These are phyloP conservation scores for Lactifluus pinguis DNA, from an alignment of 768 basidiomycete genomes.

Conservation along the genomic window DNA sequence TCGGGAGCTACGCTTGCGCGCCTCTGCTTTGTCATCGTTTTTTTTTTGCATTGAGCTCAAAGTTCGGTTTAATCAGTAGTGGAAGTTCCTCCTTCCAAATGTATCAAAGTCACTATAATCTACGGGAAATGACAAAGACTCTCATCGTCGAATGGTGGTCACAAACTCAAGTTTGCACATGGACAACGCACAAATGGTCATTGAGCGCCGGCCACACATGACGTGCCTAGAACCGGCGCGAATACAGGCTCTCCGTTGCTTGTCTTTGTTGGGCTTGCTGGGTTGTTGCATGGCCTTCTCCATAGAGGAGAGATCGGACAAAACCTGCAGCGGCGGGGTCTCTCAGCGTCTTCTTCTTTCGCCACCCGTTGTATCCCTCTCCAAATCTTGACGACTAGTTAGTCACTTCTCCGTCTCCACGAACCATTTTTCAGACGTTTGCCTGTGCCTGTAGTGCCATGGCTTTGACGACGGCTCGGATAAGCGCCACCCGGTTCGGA, in stretches of 20 bases:
- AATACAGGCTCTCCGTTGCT: slow-evolving; percentile 1
- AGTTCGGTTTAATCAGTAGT: neutral
- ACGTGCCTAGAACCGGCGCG: slow-evolving; percentile 60
- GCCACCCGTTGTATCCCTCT: neutral
- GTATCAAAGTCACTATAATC: neutral
- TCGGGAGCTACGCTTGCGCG: slow-evolving; percentile 45
- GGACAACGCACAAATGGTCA: slow-evolving; percentile 5
- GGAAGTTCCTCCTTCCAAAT: too few relatives aligned
- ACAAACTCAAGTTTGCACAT: neutral
- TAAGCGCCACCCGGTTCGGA: neutral
- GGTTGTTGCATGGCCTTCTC: neutral
- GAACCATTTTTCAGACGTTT: neutral
- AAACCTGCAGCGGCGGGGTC: slow-evolving; percentile 8
- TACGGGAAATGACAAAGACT: neutral
- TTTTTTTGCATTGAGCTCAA: slow-evolving; percentile 28
- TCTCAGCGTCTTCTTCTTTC: neutral
- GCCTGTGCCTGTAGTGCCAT: neutral
- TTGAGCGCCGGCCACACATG: slow-evolving; percentile 42
- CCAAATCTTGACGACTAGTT: neutral
- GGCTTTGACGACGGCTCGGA: too few relatives aligned
- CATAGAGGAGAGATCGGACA: neutral
- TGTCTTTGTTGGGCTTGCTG: neutral
- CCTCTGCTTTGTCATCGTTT: slow-evolving; percentile 44
- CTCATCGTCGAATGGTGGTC: too few relatives aligned
- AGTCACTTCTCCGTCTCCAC: neutral